These are phyloP conservation scores for Limnomonas spitsbergensis DNA, from an alignment of 139 green algal species.

Conservation along the genomic window DNA sequence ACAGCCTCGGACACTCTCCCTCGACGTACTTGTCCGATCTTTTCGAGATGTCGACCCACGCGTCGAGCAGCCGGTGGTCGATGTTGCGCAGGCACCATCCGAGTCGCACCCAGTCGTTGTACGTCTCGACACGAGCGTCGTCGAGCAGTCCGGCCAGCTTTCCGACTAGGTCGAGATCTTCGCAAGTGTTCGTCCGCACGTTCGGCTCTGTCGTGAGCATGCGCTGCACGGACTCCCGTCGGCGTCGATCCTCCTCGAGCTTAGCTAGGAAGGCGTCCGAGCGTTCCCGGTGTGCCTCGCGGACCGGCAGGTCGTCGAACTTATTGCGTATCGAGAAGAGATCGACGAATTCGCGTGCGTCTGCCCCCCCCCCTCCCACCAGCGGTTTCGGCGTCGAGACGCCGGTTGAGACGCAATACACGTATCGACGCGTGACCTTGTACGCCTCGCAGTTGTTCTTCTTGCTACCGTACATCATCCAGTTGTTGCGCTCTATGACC, in stretches of 20 bases:
- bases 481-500: slow-evolving; percentile 24
- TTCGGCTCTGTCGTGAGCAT: neutral
- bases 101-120: slow-evolving; percentile 11
- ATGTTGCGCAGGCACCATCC: slow-evolving; percentile 29
- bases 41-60: slow-evolving; percentile 7
- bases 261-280: neutral
- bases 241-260: neutral
- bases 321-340: slow-evolving; percentile 21
- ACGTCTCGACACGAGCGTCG: neutral
- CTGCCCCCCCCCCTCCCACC: neutral
- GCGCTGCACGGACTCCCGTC: neutral
- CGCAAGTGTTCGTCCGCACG: neutral
- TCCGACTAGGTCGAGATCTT: neutral
- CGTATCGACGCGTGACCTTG: neutral
- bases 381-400: neutral
- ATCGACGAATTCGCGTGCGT: neutral
- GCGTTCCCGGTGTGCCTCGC: neutral
- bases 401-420: neutral
- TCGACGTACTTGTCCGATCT: neutral
- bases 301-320: neutral
- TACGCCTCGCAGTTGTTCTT: slow-evolving; percentile 6
- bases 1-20: slow-evolving; percentile 13
- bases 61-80: slow-evolving; percentile 21
- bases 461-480: slow-evolving; percentile 22
- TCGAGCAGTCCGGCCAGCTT: slow-evolving; percentile 7